A percentile compares a stretch with the other conserved stretches of the same genome.
phyloP scores from a whole-genome alignment of 2,329 filamentous ascomycete genomes.

The Chrysoporthe puriensis region DNA sequence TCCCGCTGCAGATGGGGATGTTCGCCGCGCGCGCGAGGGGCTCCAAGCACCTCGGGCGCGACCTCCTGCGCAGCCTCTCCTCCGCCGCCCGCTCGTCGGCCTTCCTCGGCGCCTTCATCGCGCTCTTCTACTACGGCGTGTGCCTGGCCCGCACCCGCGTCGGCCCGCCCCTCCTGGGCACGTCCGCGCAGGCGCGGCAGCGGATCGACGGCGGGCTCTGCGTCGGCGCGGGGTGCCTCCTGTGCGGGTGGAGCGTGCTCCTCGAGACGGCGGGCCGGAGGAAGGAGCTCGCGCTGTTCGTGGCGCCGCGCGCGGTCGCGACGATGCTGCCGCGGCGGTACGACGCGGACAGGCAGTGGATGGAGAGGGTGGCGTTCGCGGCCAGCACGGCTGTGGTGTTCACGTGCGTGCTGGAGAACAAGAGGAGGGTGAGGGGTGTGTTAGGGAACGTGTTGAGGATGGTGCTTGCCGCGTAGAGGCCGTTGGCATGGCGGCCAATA shows the following conservation, averaged over 20 bases:
- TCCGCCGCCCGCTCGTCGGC: conserved; percentile 73
- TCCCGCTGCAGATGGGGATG: conserved; percentile 67
- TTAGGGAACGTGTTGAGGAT: conserved; percentile 63
- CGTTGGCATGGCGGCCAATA: neutral
- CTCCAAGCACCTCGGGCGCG: conserved; percentile 39
- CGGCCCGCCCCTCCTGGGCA: conserved; percentile 70
- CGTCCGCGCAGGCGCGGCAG: conserved; percentile 50
- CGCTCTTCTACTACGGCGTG: conserved; percentile 82
- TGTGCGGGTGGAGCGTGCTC: conserved; percentile 83
- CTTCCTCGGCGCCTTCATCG: conserved; percentile 78
- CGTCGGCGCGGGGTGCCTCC: conserved; percentile 69
- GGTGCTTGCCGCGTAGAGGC: conserved; percentile 45
- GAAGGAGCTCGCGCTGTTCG: conserved; percentile 79
- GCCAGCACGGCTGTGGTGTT: conserved; percentile 72
- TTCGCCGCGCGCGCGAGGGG: conserved; percentile 61
- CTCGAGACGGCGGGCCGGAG: conserved; percentile 68
- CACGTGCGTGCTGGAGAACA: conserved; percentile 66
- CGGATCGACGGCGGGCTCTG: conserved; percentile 67
- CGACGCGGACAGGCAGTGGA: conserved; percentile 62
- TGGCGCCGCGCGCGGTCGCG: conserved; percentile 76
- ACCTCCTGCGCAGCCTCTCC: conserved; percentile 52
- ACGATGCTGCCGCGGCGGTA: conserved; percentile 76
- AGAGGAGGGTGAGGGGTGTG: conserved; percentile 66
- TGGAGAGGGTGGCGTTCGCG: conserved; percentile 69
- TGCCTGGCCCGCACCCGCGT: conserved; percentile 76